These are phyloP conservation scores for Fusarium domesticum DNA, from an alignment of 2,329 filamentous ascomycete species.

Conservation along the genomic window DNA sequence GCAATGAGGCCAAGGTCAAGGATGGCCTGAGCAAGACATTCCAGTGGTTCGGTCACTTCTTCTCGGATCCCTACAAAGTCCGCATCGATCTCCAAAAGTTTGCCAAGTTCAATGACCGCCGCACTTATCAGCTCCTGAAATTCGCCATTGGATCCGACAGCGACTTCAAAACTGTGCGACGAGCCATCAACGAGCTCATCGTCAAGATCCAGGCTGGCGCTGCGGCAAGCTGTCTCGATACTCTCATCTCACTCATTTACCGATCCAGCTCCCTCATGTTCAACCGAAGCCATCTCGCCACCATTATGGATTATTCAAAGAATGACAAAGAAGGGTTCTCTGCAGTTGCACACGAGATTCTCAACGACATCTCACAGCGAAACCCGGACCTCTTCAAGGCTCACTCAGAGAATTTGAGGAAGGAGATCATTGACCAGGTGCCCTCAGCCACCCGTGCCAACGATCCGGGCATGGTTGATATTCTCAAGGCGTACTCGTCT, in stretches of 20 bases:
- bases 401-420: conserved; percentile 87
- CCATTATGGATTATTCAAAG: conserved; percentile 83
- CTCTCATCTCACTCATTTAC: conserved; percentile 78
- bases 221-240: conserved; percentile 68
- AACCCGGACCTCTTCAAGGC: conserved; percentile 91
- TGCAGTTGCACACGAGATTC: conserved; percentile 76
- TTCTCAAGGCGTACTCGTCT: conserved; percentile 87
- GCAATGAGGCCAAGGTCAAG: conserved; percentile 67
- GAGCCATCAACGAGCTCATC: conserved; percentile 84
- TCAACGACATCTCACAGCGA: conserved; percentile 86
- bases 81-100: conserved; percentile 82
- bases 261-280: conserved; percentile 81
- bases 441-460: conserved; percentile 67
- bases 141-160: conserved; percentile 82
- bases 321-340: conserved; percentile 78
- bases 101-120: conserved; percentile 84
- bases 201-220: conserved; percentile 73
- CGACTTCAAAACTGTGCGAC: conserved; percentile 87
- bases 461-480: conserved; percentile 75
- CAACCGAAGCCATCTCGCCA: conserved; percentile 89
- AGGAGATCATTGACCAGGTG: conserved; percentile 75
- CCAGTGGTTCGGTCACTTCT: conserved; percentile 67
- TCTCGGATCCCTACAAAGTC: conserved; percentile 72
- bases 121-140: conserved; percentile 83
- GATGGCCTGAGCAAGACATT: conserved; percentile 69